Evolutionary conservation across 495 filamentous ascomycete species (phyloP), one percentile per base, ranked within the genome.

Genomic region (Lasiosphaeria ovina): DNA sequence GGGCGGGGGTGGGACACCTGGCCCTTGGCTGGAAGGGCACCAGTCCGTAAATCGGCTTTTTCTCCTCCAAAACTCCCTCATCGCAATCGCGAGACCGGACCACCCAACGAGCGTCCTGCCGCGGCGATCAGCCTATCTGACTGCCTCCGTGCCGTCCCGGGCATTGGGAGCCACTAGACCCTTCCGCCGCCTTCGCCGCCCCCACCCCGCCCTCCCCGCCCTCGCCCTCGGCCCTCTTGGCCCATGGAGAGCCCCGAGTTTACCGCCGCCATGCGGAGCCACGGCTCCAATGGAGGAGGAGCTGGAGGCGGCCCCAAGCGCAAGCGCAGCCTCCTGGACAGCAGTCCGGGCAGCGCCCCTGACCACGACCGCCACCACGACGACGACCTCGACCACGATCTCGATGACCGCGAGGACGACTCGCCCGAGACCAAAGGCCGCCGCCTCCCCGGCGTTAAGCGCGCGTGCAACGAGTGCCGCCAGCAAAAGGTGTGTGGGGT

Each of bases 391-490:
- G 79, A 86, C 61, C 85, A 87, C 62, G 87, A 87, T 8, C 80
- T 79, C 6, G 85, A 90, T 58, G 92, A 93, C 73, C 81, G 89
- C 63, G 91, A 66, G 4, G 69, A 66, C 10, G 68, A 51, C 56
- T 72, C 70, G 3, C 70, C 70, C 16, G 70, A 69, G 60, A 57
- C 68, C 44, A 72, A 70, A 60, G 69, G 48, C 36, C 70, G 70
- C 40, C 67, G 71, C 7, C 61, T 72, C 58, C 89, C 89, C 11
- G 85, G 85, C 10, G 87, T 92, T 50, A 96, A 95, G 75, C 84
- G 91, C 60, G 92, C 92, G 14, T 96, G 92, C 72, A 96, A 97
- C 75, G 91, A 97, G 71, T 97, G 93, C 73, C 85, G 92, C 44
- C 93, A 97, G 74, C 92, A 97, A 74, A 97, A 97, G 83, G 91